Percentiles rank a stretch among this genome's conserved stretches.
Conservation (phyloP, 2,329 filamentous ascomycete genomes). For the Neocatenulostroma microsporum region DNA sequence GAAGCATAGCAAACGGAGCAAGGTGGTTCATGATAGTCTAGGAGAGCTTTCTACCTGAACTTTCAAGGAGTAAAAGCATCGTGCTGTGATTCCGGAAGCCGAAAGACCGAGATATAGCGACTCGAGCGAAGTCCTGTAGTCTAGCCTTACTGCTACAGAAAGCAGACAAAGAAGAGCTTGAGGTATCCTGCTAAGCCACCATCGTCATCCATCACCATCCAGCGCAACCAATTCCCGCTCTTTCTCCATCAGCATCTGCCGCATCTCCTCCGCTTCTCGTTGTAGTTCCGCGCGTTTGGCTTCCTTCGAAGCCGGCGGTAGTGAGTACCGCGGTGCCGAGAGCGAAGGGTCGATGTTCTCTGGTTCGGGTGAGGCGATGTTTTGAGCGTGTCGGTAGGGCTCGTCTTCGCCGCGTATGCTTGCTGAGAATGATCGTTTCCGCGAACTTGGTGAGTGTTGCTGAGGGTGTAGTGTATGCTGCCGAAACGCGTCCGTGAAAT, state of each 20-base stretch:
- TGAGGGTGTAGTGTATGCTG: conserved; percentile 8
- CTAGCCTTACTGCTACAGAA: no score
- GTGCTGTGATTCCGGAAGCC: no score
- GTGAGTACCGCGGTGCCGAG: conserved; percentile 32
- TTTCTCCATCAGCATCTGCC: conserved; percentile 62
- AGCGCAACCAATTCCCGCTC: conserved; percentile 59
- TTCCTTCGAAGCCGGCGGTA: conserved; percentile 35
- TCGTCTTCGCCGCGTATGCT: conserved; percentile 10
- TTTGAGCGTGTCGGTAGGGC: conserved; percentile 17
- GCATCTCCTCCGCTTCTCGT: conserved; percentile 68
- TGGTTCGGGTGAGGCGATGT: conserved; percentile 8
- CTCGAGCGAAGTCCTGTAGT: no score
- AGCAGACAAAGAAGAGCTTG: no score
- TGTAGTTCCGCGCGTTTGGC: conserved; percentile 60
- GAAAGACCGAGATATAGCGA: no score
- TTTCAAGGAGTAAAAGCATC: no score
- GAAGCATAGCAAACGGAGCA: no score
- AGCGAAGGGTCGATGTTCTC: conserved; percentile 29
- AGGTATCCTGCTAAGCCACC: not conserved
- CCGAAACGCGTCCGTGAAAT: conserved; percentile 29
- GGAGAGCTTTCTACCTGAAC: no score
- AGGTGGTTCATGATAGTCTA: no score
- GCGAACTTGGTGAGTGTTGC: conserved; percentile 26
- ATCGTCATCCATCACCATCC: conserved; percentile 13
- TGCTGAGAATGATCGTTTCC: conserved; percentile 61